Percentiles rank a stretch among this genome's conserved stretches.
phyloP scores from a whole-genome alignment of 2,329 filamentous ascomycete species.

The Tolypocladium tundrense region DNA sequence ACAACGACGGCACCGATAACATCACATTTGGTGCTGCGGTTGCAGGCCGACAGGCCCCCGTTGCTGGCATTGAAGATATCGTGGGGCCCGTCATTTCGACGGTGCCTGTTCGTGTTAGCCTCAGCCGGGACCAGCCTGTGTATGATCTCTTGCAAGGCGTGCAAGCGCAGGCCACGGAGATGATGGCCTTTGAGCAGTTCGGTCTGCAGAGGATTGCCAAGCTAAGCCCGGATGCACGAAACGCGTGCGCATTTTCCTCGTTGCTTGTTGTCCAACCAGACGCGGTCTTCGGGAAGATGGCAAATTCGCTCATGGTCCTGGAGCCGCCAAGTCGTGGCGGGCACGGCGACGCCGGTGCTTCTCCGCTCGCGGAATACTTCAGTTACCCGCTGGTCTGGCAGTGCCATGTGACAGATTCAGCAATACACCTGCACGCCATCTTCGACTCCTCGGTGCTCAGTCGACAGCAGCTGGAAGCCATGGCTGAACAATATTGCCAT shows the following conservation, averaged over 20 bases:
- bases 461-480: neutral
- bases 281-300: neutral
- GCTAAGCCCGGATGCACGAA: neutral
- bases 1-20: neutral
- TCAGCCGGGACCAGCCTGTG: neutral
- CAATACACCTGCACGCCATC: neutral
- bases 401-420: neutral
- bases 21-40: neutral
- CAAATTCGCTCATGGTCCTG: neutral
- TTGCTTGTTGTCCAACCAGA: neutral
- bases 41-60: neutral
- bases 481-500: neutral
- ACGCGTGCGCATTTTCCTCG: neutral
- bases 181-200: too few species aligned
- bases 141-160: neutral
- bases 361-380: neutral
- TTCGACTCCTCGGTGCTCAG: neutral
- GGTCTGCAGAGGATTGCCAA: neutral
- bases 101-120: neutral
- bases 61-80: neutral
- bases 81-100: neutral
- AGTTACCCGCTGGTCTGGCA: neutral
- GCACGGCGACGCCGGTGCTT: too few species aligned
- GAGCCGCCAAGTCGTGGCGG: neutral
- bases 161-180: neutral